Base-by-base conservation (phyloP, 371 early-diverging fungal genomes). In the Fennellomyces sp. region DNA sequence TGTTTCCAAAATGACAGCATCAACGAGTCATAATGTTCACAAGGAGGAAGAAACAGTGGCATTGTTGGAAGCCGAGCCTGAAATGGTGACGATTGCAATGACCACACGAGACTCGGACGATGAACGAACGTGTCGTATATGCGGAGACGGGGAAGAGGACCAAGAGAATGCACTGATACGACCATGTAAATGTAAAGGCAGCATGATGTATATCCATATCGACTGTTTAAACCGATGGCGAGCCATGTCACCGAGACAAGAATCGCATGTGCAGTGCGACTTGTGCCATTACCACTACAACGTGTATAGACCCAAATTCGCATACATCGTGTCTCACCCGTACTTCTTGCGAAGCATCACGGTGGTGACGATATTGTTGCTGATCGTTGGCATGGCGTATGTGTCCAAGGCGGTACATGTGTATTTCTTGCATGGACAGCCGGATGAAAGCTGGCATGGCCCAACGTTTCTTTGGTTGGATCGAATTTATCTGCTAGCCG, bases 171-270 rank as follows among this genome's bases (percentile, higher is more conserved):
- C 68, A 6, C 52, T 73, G 30, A 69, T 73, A 25, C 69, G 68
- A 39, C 73, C 73, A 1, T 73, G 73, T 45, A 53, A 38, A 27
- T 73, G 73, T 51, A 66, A 61, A 49, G 73, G 73, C 6, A 62
- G 59, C 31, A 68, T 73, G 69, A 61, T 52, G 52, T 68, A 66
- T 17, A 62, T 73, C 1, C 73, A 73, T 45, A 47, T 66, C 21
- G 60, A 66, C 23, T 73, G 73, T 41, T 52, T 73, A 4, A 66
- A 73, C 35, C 63, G 56, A 27, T 73, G 73, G 73, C 69, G 73
- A n/a, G 31, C 35, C 13, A 49, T 63, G 51, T 73, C 73, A 23
- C 73, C 69, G 11, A 42, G 69, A 28, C 38, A 52, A 30, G 48
- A 63, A 15, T 68, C 73, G 11, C 54, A 51, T 35, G 49, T 60